Evolutionary conservation across 2,329 filamentous ascomycete species (phyloP), one percentile per base, ranked within the genome.

Genomic region (Metarhizium brunneum): DNA sequence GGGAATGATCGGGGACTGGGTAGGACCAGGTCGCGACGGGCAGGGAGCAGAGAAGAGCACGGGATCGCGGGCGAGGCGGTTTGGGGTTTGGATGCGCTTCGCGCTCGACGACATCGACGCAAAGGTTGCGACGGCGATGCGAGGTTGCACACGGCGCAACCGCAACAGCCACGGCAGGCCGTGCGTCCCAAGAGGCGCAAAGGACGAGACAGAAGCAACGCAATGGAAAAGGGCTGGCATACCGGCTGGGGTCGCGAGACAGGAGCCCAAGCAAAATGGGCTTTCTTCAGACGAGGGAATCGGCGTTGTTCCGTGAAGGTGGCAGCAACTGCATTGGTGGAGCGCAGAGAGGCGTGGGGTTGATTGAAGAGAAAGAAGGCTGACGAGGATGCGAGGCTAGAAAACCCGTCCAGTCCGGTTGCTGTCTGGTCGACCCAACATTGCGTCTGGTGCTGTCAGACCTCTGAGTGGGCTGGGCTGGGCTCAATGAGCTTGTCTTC

Each of bases 311-410:
- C 53, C 54, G 50, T 60, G 52, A 55, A 49, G 51, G 57, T 47
- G 45, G 50, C 43, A 25, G 51, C 48, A 49, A 54, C 38, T 57
- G 57, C 43, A 56, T 56, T 50, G 58, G 58, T 57, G 56, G 47
- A 50, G 49, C 53, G 36, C 38, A 48, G 54, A 40, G 16, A 38
- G 50, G 47, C 50, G 56, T 58, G 50, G 54, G 48, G 57, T 58
- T 54, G 40, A 53, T 58, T 58, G 58, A 58, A 49, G 58, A 59
- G 54, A 50, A 55, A 57, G 54, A 59, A 59, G 56, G 58, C 58
- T 59, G 56, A 52, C 52, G 54, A 45, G 42, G 14, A 18, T 10
- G 42, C 42, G 42, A 59, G 54, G 56, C 58, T 55, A 53, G 35
- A 36, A 43, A 45, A 42, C 32, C 13, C 25, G 25, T 25, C 25